Percentiles rank a stretch among this genome's conserved stretches.
These are phyloP conservation scores for Rusavskia elegans DNA, from an alignment of 495 filamentous ascomycete genomes.

Conservation along the genomic window DNA sequence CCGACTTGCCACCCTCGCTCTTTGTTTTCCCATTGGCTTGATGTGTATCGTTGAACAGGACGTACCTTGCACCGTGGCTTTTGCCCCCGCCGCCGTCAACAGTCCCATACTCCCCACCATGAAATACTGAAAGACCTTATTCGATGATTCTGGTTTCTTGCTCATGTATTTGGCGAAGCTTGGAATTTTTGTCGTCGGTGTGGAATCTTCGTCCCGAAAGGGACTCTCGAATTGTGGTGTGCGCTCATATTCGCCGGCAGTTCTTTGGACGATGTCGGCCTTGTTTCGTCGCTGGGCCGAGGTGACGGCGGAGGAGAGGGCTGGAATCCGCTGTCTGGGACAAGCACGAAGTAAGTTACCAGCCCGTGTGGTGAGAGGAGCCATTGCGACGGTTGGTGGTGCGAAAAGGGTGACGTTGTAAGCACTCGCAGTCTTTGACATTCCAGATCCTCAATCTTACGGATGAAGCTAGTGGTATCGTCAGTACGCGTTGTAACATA, in stretches of 20 bases:
- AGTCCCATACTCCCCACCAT: constrained; percentile 93
- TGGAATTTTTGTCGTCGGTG: constrained; percentile 58
- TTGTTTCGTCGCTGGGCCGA: constrained; percentile 33
- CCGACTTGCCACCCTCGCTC: neutral
- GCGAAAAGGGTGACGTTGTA: neutral
- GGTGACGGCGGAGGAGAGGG: constrained; percentile 19
- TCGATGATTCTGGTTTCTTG: constrained; percentile 43
- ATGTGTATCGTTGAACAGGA: constrained; percentile 10
- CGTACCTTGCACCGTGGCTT: constrained; percentile 92
- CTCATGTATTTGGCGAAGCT: constrained; percentile 79
- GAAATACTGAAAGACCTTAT: constrained; percentile 91
- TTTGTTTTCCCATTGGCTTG: neutral
- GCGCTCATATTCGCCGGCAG: constrained; percentile 18
- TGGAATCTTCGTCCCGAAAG: constrained; percentile 25
- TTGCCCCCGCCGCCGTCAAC: constrained; percentile 79
- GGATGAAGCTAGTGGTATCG: neutral
- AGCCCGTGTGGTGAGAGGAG: constrained; percentile 23
- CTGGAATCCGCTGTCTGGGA: constrained; percentile 32
- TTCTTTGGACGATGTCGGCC: constrained; percentile 21
- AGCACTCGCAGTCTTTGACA: no score
- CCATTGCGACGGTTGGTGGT: neutral
- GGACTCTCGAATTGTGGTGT: constrained; percentile 36
- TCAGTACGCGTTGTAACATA: neutral
- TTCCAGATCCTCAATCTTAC: no score
- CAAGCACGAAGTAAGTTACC: constrained; percentile 33